Base-by-base conservation (phyloP, 148 eudicot genomes). In the Nepenthes mirabilis region DNA sequence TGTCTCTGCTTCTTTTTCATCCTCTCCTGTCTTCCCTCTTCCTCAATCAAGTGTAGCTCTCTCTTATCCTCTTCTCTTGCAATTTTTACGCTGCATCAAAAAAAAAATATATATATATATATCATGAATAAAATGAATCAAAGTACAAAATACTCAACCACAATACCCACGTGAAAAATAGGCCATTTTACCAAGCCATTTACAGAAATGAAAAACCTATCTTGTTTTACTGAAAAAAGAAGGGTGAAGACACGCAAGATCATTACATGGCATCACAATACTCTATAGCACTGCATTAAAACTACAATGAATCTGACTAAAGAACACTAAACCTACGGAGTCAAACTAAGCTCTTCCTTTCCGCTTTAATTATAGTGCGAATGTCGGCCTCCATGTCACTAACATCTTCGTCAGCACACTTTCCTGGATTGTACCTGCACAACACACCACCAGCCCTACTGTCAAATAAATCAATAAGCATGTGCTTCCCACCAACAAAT, bases 31-130 rank as follows among this genome's bases (percentile, higher is more conserved):
- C 82, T 80, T 47, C 82, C 96, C 61, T 91, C 98, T 74, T 85
- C 98, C 71, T 80, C 80, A 36, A 83, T 77, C 71, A 74, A 72
- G 2, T 63, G 61, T 1, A 68, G 63, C 68, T 85, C 88, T 68
- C 75, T 85, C 37, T 83, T 96, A 37, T 91, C 98, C 68, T 91
- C 98, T 75, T 64, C 36, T 47, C 59, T 72, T 2, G 91, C 98
- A 58, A 91, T 80, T 70, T 54, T 74, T 33, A 81, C 83, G 76
- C 98, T 91, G 81, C 61, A 79, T 14, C 59, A 68, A 2, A 40
- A 3, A 40, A 40, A 40, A 23, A 23, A 23, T 23, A 23, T 23
- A 23, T 23, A 23, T 23, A 23, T 23, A 23, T 23, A 40, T 40
- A 4, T 3, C 4, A 3, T 40, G 8, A 40, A 40, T 40, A 40